Evolutionary conservation across 176 grass and related monocot species (phyloP).

Genomic region (Lolium rigidum): DNA sequence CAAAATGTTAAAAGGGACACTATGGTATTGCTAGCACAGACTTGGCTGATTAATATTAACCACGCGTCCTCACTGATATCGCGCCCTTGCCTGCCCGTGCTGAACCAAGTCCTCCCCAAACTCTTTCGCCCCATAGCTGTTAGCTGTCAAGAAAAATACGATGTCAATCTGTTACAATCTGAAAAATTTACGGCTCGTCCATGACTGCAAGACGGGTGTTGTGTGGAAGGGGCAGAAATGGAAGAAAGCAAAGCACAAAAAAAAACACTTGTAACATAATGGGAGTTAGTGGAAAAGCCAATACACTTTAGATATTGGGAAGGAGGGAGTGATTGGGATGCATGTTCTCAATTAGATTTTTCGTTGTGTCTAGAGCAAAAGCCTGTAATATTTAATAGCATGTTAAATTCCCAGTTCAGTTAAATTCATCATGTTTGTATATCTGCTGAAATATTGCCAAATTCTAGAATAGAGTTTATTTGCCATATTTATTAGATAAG

Average conservation of each 20-base stretch:
- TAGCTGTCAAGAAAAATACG: neutral
- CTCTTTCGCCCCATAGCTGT: neutral
- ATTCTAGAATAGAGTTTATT: neutral
- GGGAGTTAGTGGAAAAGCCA: neutral
- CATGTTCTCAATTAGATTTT: neutral
- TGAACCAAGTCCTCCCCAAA: neutral
- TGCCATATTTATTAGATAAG: neutral
- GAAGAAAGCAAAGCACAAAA: neutral
- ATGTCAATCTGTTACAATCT: neutral
- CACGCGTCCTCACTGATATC: neutral
- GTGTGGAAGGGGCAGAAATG: neutral
- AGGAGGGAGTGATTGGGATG: neutral
- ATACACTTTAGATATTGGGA: neutral
- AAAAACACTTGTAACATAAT: neutral
- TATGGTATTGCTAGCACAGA: neutral
- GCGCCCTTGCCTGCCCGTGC: neutral
- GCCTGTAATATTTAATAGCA: neutral
- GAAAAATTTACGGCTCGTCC: neutral
- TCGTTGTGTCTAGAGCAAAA: constrained; percentile 6
- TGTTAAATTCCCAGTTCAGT: neutral
- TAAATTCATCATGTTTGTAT: constrained; percentile 24
- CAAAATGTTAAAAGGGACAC: neutral
- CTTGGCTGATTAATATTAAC: neutral
- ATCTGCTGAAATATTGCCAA: constrained; percentile 12
- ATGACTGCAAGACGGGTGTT: neutral